Percentiles rank a stretch among this genome's conserved stretches.
phyloP scores from a whole-genome alignment of 768 basidiomycete species.

The Roridomyces roridus region DNA sequence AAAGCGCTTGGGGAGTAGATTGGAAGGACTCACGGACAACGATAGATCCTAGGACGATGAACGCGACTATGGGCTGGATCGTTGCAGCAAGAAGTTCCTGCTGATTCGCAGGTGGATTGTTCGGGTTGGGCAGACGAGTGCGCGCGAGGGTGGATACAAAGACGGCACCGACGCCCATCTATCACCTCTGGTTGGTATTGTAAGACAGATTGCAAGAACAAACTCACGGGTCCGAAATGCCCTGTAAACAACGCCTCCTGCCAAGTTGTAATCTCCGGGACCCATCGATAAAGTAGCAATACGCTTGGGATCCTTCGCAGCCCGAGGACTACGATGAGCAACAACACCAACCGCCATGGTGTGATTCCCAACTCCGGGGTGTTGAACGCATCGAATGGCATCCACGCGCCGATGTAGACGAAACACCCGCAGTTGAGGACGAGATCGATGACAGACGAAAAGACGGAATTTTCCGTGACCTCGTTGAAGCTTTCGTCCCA shows the following conservation, averaged over 20 bases:
- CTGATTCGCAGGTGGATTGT: slow-evolving; percentile 66
- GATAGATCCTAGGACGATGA: slow-evolving; percentile 88
- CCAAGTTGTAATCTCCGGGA: slow-evolving; percentile 88
- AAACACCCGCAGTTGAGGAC: slow-evolving; percentile 83
- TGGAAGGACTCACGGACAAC: slow-evolving; percentile 64
- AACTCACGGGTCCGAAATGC: slow-evolving; percentile 81
- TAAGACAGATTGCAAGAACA: background rate
- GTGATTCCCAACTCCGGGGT: slow-evolving; percentile 61
- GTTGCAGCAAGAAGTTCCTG: slow-evolving; percentile 74
- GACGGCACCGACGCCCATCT: slow-evolving; percentile 93
- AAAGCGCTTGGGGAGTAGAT: background rate
- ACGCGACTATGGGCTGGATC: slow-evolving; percentile 80
- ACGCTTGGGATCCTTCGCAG: slow-evolving; percentile 85
- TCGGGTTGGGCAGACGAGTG: slow-evolving; percentile 61
- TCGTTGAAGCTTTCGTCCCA: slow-evolving; percentile 88
- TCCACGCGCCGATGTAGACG: slow-evolving; percentile 89
- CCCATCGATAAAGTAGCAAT: slow-evolving; percentile 76
- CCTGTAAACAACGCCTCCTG: slow-evolving; percentile 90
- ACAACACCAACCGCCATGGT: slow-evolving; percentile 74
- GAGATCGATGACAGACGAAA: slow-evolving; percentile 91
- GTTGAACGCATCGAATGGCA: slow-evolving; percentile 69
- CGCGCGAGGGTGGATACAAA: slow-evolving; percentile 85
- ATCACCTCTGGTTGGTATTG: slow-evolving; percentile 4
- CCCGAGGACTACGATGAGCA: slow-evolving; percentile 71
- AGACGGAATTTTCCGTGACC: slow-evolving; percentile 84